Base-by-base conservation (phyloP, 2,329 filamentous ascomycete species). In the Bipolaris cookei region DNA sequence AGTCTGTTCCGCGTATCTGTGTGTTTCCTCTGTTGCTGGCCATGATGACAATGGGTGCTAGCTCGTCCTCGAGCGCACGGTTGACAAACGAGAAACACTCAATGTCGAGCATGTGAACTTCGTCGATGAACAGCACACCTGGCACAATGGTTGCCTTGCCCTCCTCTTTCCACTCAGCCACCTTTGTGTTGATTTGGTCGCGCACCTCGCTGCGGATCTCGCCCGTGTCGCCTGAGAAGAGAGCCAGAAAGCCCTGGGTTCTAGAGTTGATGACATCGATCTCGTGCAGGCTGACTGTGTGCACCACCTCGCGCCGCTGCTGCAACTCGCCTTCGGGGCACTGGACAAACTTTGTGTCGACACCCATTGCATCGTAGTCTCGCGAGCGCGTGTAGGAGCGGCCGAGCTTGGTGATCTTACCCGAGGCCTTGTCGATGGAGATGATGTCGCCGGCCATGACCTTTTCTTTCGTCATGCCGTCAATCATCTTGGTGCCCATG, bases 401-500 rank as follows among this genome's bases (percentile, higher is more conserved):
- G 56, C 95, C 95, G 20, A 99, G 86, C 80, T 98, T 99, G 52
- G 92, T 96, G 76, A 99, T 98, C 79, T 97, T 97, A 65, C 95
- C 95, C 1, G 92, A 97, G 0, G 94, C 93, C 81, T 99, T 99
- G 83, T 99, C 95, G 69, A 99, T 98, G 55, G 91, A 96, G 71
- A 99, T 96, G 66, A 99, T 95, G 76, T 99, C 95, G 69, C 95
- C 95, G 4, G 95, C 95, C 89, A 98, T 97, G 64, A 99, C 92
- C 71, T 96, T 94, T 82, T 99, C 95, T 80, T 98, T 98, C 66
- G 93, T 97, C 92, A 99, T 97, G 64, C 92, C 92, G 75, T 99
- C 95, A 66, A 99, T 99, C 95, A 99, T 98, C 81, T 98, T 98
- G 66, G 90, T 94, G 64, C 95, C 95, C 93, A 99, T 97, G 73